Conservation (phyloP, 2,329 filamentous ascomycete species). For the Talaromyces sp. region DNA sequence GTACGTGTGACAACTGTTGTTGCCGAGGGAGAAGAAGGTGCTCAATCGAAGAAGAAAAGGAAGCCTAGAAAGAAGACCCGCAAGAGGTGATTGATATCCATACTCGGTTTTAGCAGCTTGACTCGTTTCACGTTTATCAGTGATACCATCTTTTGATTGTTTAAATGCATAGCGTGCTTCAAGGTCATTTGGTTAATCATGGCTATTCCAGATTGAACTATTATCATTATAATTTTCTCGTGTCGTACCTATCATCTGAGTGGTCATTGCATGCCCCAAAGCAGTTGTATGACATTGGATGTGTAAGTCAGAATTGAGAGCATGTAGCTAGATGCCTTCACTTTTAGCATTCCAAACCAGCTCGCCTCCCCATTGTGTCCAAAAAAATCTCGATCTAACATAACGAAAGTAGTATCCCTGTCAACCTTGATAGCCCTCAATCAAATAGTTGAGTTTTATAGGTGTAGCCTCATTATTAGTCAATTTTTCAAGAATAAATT, state of each 20-base stretch:
- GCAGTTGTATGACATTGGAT: background rate
- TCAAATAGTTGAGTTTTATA: background rate
- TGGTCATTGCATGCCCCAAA: too few species aligned
- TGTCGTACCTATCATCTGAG: too few species aligned
- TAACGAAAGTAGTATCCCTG: background rate
- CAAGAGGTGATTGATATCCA: slow-evolving; percentile 35
- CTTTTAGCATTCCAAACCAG: slow-evolving; percentile 2
- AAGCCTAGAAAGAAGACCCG: slow-evolving; percentile 47
- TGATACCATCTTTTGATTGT: slow-evolving; percentile 15
- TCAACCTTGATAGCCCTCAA: background rate
- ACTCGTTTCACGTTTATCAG: background rate
- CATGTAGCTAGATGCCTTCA: background rate
- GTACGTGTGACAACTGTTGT: slow-evolving; percentile 28
- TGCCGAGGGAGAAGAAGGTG: slow-evolving; percentile 33
- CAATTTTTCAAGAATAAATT: background rate
- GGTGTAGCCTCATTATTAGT: slow-evolving; percentile 5
- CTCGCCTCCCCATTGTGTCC: background rate
- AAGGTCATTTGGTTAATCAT: background rate
- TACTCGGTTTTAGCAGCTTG: background rate
- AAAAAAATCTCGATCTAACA: background rate
- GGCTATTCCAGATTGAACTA: background rate
- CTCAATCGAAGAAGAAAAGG: slow-evolving; percentile 36
- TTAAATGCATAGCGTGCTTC: slow-evolving; percentile 11
- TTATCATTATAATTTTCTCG: too few species aligned
- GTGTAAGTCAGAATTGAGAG: background rate